Percentiles rank a stretch among this genome's conserved stretches.
These are phyloP conservation scores for Ceratocystis albifundus DNA, from an alignment of 2,329 filamentous ascomycete species.

Conservation along the genomic window DNA sequence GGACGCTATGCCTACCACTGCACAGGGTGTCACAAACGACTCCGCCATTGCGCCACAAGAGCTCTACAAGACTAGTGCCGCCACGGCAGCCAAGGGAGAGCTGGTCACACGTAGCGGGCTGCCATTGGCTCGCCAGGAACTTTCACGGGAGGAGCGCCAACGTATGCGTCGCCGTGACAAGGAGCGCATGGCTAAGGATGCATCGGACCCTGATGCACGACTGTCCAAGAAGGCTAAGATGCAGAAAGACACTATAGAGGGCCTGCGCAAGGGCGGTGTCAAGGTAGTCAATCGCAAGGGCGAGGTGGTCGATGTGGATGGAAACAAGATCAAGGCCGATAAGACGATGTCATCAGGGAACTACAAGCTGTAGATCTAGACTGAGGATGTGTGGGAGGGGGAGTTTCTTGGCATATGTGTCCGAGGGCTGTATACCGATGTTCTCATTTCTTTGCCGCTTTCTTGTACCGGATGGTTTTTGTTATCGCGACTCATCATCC, in stretches of 20 bases:
- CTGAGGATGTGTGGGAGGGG: slow-evolving; percentile 24
- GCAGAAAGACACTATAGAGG: slow-evolving; percentile 46
- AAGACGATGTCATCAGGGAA: slow-evolving; percentile 43
- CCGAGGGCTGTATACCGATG: neutral
- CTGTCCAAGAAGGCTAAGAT: slow-evolving; percentile 28
- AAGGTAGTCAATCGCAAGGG: slow-evolving; percentile 88
- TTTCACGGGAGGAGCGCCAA: slow-evolving; percentile 75
- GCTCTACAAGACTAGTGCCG: slow-evolving; percentile 69
- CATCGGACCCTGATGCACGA: slow-evolving; percentile 35
- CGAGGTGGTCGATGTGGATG: slow-evolving; percentile 70
- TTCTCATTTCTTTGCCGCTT: neutral
- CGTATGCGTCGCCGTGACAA: slow-evolving; percentile 69
- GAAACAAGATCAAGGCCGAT: slow-evolving; percentile 54
- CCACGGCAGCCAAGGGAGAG: slow-evolving; percentile 50
- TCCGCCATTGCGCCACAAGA: slow-evolving; percentile 88
- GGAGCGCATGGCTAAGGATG: slow-evolving; percentile 60
- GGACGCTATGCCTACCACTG: slow-evolving; percentile 78
- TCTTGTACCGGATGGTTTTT: neutral
- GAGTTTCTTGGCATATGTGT: neutral
- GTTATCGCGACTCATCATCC: slow-evolving; percentile 4
- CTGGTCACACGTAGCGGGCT: slow-evolving; percentile 66
- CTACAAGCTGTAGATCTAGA: slow-evolving; percentile 44
- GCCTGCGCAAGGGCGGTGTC: slow-evolving; percentile 73
- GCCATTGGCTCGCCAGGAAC: slow-evolving; percentile 70
- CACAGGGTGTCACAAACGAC: slow-evolving; percentile 56